Evolutionary conservation across 805 yeast species (phyloP), one percentile per base, ranked within the genome.

Genomic region (Starmerella bombi): DNA sequence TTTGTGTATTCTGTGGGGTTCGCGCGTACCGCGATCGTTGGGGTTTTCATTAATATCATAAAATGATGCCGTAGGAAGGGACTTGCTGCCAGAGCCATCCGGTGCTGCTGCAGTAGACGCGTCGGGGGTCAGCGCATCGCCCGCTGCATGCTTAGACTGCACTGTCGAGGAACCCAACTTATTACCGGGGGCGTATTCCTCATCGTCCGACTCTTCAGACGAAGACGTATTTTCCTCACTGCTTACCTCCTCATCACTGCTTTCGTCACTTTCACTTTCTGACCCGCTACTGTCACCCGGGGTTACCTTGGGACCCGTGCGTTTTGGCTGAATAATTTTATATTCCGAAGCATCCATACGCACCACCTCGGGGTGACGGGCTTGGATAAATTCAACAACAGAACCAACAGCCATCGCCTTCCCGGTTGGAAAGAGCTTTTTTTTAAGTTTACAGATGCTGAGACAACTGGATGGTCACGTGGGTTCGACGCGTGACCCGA

Each of bases 1-100:
- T 58, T 84, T 85, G 42, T 63, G 55, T 23, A 84, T 77, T 40
- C 82, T 66, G 1, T 56, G 60, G 7, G 79, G 70, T 1, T 61
- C 60, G 47, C 75, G 72, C 1, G 83, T 68, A 2, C 94, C 94
- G 35, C 63, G 65, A 55, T 82, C 93, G 34, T 65, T 59, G 4
- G 59, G 45, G 29, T 59, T 50, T 56, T 80, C 91, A 55, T 74
- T 74, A 25, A 78, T 58, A 42, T 65, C 71, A 56, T 70, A 77
- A 51, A 76, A 80, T 34, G 19, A 19, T 12, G 33, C 27, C 12
- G 7, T 23, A n/a, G n/a, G n/a, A n/a, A n/a, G n/a, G n/a, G n/a
- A n/a, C n/a, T n/a, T n/a, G n/a, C n/a, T n/a, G n/a, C n/a, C n/a
- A n/a, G n/a, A n/a, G n/a, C n/a, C n/a, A n/a, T n/a, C n/a, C n/a